Conservation (phyloP, 2,329 filamentous ascomycete species). For the Aspergillus pseudoglaucus region DNA sequence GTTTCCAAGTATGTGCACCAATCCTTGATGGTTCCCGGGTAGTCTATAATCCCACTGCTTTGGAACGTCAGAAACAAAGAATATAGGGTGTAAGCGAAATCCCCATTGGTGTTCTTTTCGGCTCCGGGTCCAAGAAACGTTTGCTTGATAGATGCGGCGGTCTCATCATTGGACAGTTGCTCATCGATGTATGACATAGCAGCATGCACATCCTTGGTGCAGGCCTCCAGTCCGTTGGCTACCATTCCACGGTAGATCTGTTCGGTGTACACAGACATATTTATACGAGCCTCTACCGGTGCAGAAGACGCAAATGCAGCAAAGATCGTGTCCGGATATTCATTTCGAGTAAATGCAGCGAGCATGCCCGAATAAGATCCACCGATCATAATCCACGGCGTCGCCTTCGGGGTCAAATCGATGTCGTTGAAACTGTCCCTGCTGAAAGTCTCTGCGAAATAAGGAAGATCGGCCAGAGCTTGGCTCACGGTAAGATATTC, state of each 20-base stretch:
- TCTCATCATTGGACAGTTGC: slow-evolving; percentile 31
- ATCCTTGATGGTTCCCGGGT: slow-evolving; percentile 22
- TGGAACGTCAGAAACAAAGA: slow-evolving; percentile 29
- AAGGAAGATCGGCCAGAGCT: slow-evolving; percentile 40
- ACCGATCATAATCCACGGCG: slow-evolving; percentile 43
- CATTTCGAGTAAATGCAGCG: slow-evolving; percentile 37
- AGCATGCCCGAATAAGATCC: slow-evolving; percentile 42
- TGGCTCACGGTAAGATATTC: slow-evolving; percentile 39
- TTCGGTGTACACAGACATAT: slow-evolving; percentile 48
- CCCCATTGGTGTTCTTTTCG: slow-evolving; percentile 41
- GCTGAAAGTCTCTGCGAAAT: slow-evolving; percentile 38
- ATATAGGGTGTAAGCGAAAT: slow-evolving; percentile 30
- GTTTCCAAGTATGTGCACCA: slow-evolving; percentile 46
- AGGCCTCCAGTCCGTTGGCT: slow-evolving; percentile 46
- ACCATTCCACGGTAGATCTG: slow-evolving; percentile 44
- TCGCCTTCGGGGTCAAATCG: slow-evolving; percentile 34
- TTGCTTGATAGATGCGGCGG: slow-evolving; percentile 40
- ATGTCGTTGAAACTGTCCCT: slow-evolving; percentile 22
- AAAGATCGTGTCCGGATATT: slow-evolving; percentile 38
- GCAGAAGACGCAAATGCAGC: slow-evolving; percentile 38
- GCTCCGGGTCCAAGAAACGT: slow-evolving; percentile 44
- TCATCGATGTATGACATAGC: slow-evolving; percentile 46
- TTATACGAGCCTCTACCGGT: slow-evolving; percentile 41
- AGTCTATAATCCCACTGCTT: slow-evolving; percentile 24
- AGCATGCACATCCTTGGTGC: slow-evolving; percentile 44